Percentiles rank a stretch among this genome's conserved stretches.
Evolutionary conservation across 306 rosid species (phyloP).

Genomic region (Prosopis cineraria): DNA sequence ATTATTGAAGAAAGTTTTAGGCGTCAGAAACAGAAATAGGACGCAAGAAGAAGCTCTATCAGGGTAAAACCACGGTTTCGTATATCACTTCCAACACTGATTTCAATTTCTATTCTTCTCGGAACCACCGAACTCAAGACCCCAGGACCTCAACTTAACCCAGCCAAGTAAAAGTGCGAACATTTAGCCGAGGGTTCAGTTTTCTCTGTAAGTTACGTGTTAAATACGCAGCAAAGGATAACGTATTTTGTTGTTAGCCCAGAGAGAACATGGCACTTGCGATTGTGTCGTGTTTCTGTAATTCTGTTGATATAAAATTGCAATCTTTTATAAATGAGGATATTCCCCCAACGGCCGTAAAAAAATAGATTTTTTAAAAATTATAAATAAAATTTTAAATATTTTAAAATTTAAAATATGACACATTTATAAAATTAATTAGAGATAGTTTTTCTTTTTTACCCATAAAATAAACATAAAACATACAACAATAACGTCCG

Average conservation of each 20-base stretch:
- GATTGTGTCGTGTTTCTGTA: neutral
- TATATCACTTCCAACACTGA: neutral
- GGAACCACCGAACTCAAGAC: neutral
- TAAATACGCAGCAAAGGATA: neutral
- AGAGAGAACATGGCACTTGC: too few relatives aligned
- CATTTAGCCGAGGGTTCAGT: neutral
- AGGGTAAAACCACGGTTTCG: too few relatives aligned
- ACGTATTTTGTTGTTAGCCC: too few relatives aligned
- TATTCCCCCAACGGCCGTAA: too few relatives aligned
- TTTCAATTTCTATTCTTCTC: neutral
- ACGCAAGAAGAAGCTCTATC: neutral
- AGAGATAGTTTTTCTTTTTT: too few relatives aligned
- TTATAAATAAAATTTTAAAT: too few relatives aligned
- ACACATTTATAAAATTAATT: too few relatives aligned
- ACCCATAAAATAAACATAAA: too few relatives aligned
- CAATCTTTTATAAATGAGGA: too few relatives aligned
- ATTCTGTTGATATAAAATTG: neutral
- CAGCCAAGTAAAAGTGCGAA: neutral
- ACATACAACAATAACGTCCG: too few relatives aligned
- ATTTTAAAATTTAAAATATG: too few relatives aligned
- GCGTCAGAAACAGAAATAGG: constrained; percentile 6
- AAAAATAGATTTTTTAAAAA: too few relatives aligned
- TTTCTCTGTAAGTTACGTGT: neutral
- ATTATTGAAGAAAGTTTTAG: constrained; percentile 32
- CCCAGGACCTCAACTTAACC: neutral